Conservation (phyloP, 164 flowering plant species). For the Akebia trifoliata region DNA sequence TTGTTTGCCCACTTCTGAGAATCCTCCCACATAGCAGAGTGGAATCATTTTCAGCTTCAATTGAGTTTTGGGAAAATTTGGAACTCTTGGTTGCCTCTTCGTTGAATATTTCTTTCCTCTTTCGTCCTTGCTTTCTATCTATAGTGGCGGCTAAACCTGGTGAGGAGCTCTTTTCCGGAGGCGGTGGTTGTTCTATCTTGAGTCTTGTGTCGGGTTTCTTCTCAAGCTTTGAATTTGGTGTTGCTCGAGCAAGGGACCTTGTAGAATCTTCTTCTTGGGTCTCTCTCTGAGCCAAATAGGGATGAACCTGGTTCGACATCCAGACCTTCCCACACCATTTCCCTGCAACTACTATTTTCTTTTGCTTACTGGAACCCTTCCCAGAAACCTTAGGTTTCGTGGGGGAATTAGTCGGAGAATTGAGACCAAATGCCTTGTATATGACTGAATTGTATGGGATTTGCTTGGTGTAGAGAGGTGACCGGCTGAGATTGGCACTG, state of each 20-base stretch:
- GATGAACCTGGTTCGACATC: conserved; percentile 96
- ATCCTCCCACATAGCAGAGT: conserved; percentile 18
- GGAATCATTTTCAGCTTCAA: conserved; percentile 15
- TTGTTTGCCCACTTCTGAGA: conserved; percentile 26
- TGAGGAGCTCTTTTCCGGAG: conserved; percentile 3
- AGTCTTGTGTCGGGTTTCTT: conserved; percentile 22
- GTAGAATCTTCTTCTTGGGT: conserved; percentile 30
- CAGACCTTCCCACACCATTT: conserved; percentile 99
- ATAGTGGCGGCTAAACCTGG: conserved; percentile 12
- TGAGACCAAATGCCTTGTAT: conserved; percentile 77
- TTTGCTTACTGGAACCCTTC: conserved; percentile 50
- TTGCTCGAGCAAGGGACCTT: conserved; percentile 14
- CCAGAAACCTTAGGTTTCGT: conserved; percentile 24
- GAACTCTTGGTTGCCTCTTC: neutral
- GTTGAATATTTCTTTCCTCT: conserved; percentile 32
- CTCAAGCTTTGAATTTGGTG: conserved; percentile 34
- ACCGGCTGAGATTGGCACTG: conserved; percentile 79
- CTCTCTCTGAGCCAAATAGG: conserved; percentile 49
- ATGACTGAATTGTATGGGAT: conserved; percentile 88
- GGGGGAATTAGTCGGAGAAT: conserved; percentile 37
- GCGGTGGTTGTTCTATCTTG: conserved; percentile 9
- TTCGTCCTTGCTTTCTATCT: conserved; percentile 35
- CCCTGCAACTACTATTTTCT: conserved; percentile 70
- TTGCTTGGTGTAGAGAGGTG: conserved; percentile 88
- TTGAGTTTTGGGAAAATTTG: neutral